Conservation (phyloP, 2,329 filamentous ascomycete genomes). For the Sporothrix humicola region DNA sequence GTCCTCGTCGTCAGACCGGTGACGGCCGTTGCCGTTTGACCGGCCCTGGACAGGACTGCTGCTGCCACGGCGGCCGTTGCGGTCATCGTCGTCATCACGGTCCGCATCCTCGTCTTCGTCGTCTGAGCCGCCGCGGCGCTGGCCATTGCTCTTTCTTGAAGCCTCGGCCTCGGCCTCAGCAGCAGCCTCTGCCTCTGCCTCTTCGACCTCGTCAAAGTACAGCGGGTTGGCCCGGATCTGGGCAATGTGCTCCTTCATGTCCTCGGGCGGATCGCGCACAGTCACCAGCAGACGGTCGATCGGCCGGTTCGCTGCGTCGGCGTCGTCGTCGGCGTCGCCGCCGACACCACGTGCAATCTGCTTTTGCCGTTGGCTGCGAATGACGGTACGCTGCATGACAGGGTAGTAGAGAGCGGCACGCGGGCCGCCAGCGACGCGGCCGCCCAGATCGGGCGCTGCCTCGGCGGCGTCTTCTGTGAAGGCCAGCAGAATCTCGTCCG, state of each 20-base stretch:
- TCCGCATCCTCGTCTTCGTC: conserved; percentile 34
- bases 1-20: conserved; percentile 31
- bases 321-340: conserved; percentile 46
- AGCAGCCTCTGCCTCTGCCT: conserved; percentile 39
- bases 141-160: conserved; percentile 18
- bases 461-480: conserved; percentile 57
- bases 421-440: conserved; percentile 52
- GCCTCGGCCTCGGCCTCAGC: conserved; percentile 33
- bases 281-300: conserved; percentile 63
- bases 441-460: conserved; percentile 41
- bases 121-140: not conserved
- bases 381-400: conserved; percentile 66
- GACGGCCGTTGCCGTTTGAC: conserved; percentile 34
- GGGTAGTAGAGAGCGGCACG: conserved; percentile 72
- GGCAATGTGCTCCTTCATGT: conserved; percentile 58
- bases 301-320: conserved; percentile 48
- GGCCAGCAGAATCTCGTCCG: conserved; percentile 66
- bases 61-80: conserved; percentile 37
- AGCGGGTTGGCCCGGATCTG: conserved; percentile 60
- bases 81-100: not conserved
- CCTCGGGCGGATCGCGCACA: conserved; percentile 61
- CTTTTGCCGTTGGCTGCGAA: conserved; percentile 67
- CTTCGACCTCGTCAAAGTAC: conserved; percentile 52
- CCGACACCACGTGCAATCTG: conserved; percentile 63
- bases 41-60: conserved; percentile 33